Evolutionary conservation across 805 yeast species (phyloP).

Genomic region (Saccharomycopsis fermentans): DNA sequence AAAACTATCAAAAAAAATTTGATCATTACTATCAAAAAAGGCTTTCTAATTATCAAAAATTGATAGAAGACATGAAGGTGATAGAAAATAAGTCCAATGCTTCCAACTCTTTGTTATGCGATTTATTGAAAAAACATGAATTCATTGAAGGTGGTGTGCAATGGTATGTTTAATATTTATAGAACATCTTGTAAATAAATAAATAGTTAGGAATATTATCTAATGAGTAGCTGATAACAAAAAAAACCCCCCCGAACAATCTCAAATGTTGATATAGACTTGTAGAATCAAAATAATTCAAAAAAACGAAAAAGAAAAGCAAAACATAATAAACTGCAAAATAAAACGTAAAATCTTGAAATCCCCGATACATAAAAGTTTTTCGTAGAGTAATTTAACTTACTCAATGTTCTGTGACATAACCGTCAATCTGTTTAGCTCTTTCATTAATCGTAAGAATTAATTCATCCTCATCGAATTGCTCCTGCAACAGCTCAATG

Average conservation of each 20-base stretch:
- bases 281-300: no score
- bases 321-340: background rate
- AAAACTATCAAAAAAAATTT: background rate
- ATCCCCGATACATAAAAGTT: background rate
- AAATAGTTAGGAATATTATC: background rate
- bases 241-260: no score
- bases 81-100: background rate
- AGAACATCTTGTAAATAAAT: background rate
- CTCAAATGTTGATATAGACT: background rate
- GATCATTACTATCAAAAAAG: background rate
- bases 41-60: background rate
- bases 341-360: background rate
- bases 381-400: background rate
- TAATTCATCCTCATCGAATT: constrained; percentile 2
- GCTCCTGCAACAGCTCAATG: background rate
- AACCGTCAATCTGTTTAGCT: constrained; percentile 10
- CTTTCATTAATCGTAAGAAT: constrained; percentile 5
- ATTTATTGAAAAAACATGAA: background rate
- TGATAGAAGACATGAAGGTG: background rate
- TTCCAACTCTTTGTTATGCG: background rate
- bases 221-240: background rate
- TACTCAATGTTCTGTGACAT: constrained; percentile 3
- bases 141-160: background rate
- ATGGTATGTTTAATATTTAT: background rate
- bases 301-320: background rate